Base-by-base conservation (phyloP, 352 stramenopile species). In the Phytophthora nicotianae region DNA sequence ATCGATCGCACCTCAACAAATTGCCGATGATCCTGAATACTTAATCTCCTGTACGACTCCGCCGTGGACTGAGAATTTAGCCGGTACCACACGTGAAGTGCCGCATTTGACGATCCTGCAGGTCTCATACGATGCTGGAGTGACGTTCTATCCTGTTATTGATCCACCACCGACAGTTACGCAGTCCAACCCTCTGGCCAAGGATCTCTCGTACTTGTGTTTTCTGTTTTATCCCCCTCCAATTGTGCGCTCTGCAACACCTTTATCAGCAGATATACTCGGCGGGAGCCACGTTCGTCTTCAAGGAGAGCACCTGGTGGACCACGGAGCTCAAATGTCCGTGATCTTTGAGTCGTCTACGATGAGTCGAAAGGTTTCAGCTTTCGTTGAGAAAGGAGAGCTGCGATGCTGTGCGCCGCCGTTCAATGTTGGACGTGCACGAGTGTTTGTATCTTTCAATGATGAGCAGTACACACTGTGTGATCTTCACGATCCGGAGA, bases 391-490 rank as follows among this genome's bases (percentile, higher is more conserved):
- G 42, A 81, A 88, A 19, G 78, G 76, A 3, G 75, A 90, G 40
- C 63, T 91, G 2, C 65, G 77, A 19, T 94, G 85, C 40, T 90
- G 80, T 43, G 76, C 79, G 3, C 85, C 85, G 7, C 70, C 81
- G 19, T 92, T 90, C 62, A 73, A 76, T 14, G 72, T 83, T n/a
- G 85, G 83, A 0, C 41, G 68, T 4, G 80, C 73, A 2, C 45
- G 71, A 2, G 58, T 94, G 13, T 94, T 78, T 29, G 70, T 94
- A 2, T 90, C 85, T 2, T 59, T 94, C 24, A 94, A 94, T 52
- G 73, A 60, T 4, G 81, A 91, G 42, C 85, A 94, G 68, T 94
- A 92, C 61, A 86, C 76, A 0, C 75, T 86, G 19, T 94, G 85
- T 43, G 63, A 68, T 8, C 85, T 94, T 41, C 45, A 72, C 17